phyloP scores from a whole-genome alignment of 2,329 filamentous ascomycete species.

The Fusarium neocosmosporiellum region DNA sequence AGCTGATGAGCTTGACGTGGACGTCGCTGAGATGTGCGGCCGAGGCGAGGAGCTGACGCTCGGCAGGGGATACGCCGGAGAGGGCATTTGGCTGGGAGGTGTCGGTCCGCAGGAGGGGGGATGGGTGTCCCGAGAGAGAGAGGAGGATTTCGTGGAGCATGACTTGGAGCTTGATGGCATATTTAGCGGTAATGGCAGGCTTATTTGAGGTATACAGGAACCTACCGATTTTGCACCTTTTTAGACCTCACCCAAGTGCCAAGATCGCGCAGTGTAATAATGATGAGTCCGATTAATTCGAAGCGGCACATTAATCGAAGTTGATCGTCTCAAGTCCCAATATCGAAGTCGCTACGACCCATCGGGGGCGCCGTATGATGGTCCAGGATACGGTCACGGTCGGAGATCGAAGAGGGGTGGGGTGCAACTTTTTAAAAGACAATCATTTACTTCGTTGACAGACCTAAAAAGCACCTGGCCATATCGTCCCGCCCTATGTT shows the following conservation, averaged over 20 bases:
- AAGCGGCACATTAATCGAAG: conserved; percentile 62
- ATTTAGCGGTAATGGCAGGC: conserved; percentile 22
- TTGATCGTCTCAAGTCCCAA: conserved; percentile 17
- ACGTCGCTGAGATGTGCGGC: conserved; percentile 82
- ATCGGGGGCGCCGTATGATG: neutral
- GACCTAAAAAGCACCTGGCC: neutral
- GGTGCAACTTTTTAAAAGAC: neutral
- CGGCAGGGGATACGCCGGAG: conserved; percentile 76
- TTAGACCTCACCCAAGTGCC: conserved; percentile 52
- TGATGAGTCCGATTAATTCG: conserved; percentile 62
- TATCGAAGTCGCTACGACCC: neutral
- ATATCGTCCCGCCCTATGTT: neutral
- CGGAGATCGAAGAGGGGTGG: neutral
- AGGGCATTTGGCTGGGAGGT: conserved; percentile 58
- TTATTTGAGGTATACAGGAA: neutral
- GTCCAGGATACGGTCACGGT: neutral
- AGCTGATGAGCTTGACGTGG: conserved; percentile 77
- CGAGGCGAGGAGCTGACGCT: conserved; percentile 82
- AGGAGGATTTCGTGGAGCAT: conserved; percentile 99
- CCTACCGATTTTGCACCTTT: conserved; percentile 44
- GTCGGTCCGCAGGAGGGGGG: conserved; percentile 78
- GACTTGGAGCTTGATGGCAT: conserved; percentile 28
- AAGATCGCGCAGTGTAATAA: conserved; percentile 60
- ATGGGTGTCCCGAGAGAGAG: conserved; percentile 93
- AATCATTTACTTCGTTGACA: neutral